Base-by-base conservation (phyloP, 257 asterid species). In the Verbascum thapsus region DNA sequence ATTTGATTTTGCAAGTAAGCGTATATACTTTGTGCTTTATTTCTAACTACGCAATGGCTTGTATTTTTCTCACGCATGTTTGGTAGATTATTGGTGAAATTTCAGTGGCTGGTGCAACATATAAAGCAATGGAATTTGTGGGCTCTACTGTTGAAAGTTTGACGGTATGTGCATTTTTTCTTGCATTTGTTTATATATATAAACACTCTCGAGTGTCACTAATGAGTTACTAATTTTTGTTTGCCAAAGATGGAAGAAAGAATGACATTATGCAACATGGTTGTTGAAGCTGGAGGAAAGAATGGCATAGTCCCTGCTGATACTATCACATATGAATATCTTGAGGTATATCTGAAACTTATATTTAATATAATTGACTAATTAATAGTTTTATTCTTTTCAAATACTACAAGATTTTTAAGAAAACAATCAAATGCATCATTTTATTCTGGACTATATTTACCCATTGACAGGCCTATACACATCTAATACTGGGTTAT, bases 191-290 rank as follows among this genome's bases (percentile, higher is more conserved):
- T 23, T 43, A 17, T 3, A 52, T 57, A 8, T 17, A 42, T 13
- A 20, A 23, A 62, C 65, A 23, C 39, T 34, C 22, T 58, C 7
- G 13, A 43, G 34, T n/a, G n/a, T 47, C 16, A 11, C 12, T 59
- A 37, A 42, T 18, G 38, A 35, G 18, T 23, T 6, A 32, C 51
- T 12, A 17, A 26, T 72, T 53, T 65, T n/a, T 45, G 8, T 45
- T 58, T 67, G 58, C 38, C 11, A 19, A 69, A 94, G 99, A 94
- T 94, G 99, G 99, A 94, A 80, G 99, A 94, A 80, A 84, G 99
- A 77, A 87, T 94, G 98, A 94, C 99, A 60, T 75, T 94, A 72
- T 94, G 99, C 95, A 94, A 80, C 78, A 94, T 94, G 98, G 99
- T 88, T 51, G 86, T 94, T 48, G 98, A 90, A 77, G 99, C 99